Evolutionary conservation across 73 alveolate genomes (phyloP), one percentile per base, ranked within the genome.

Genomic region (Blepharisma japonicum): DNA sequence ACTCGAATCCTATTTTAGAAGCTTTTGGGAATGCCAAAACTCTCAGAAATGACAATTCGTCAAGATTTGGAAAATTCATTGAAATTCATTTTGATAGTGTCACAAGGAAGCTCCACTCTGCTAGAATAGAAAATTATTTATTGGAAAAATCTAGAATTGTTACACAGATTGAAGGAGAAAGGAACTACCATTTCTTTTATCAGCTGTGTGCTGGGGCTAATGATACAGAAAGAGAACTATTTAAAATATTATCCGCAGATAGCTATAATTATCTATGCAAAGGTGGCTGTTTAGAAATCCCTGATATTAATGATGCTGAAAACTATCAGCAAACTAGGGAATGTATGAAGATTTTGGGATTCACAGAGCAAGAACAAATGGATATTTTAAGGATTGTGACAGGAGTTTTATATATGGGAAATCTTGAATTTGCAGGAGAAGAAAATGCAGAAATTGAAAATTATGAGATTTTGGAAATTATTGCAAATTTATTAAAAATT

Each of bases 21-120:
- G 99, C 99, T 18, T 97, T 97, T 85, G 99, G 99, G 27, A 97
- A 97, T 84, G 99, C 99, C 0, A 94, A 94, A 76, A 94, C 98
- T 18, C 85, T 90, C 55, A 95, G 95, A 71, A 94, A 94, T 84
- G 93, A 94, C 78, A 95, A 94, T 81, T 87, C 96, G 6, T 77
- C 95, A 67, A 87, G 99, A 77, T 97, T 97, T 85, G 99, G 99
- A 25, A 97, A 97, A 89, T 97, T 96, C 83, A 97, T 97, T 71
- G 92, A 94, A 82, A 96, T 97, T 32, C 94, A 94, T 71, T 91
- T 61, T 61, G 77, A 61, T 20, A 61, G 42, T 20, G 55, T 27
- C 3, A 11, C 55, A 23, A 9, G 11, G n/a, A 94, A 91, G 77
- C 78, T 94, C 7, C 83, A 82, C 68, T 85, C 91, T 42, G 98